Conservation (phyloP, 2,329 filamentous ascomycete genomes). For the Aspergillus sp. region DNA sequence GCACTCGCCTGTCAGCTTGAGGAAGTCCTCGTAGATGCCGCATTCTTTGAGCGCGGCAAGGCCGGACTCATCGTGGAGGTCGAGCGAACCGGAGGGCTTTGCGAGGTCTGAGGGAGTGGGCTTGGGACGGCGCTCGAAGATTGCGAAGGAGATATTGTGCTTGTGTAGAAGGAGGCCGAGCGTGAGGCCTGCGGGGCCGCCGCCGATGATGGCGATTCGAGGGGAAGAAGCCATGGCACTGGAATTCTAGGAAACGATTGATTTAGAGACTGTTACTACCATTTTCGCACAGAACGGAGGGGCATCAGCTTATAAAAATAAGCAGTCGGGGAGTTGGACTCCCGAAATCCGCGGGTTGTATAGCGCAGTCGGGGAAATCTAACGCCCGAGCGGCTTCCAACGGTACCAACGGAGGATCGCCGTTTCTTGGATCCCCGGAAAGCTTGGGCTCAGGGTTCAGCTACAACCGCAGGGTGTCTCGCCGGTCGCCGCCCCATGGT, state of each 20-base stretch:
- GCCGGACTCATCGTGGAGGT: constrained; percentile 29
- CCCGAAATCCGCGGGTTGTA: not conserved
- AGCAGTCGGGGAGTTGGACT: not conserved
- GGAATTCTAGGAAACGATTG: no score
- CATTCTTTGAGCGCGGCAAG: constrained; percentile 24
- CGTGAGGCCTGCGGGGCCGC: constrained; percentile 34
- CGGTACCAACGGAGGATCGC: not conserved
- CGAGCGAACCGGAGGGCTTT: constrained; percentile 24
- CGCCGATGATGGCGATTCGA: constrained; percentile 7
- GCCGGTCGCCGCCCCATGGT: no score
- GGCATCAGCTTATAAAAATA: not conserved
- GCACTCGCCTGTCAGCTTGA: constrained; percentile 5
- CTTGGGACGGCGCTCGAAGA: constrained; percentile 33
- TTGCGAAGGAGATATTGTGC: constrained; percentile 20
- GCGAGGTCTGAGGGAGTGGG: constrained; percentile 12
- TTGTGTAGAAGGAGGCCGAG: constrained; percentile 24
- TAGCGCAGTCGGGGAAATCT: not conserved
- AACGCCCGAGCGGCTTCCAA: not conserved
- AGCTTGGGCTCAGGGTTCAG: not conserved
- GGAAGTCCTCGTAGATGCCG: constrained; percentile 25
- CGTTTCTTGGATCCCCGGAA: not conserved
- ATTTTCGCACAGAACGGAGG: not conserved
- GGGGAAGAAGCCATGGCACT: not conserved
- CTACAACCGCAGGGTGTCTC: no score
- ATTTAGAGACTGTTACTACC: no score